Percentiles rank a stretch among this genome's conserved stretches.
Conservation (phyloP, 2,329 filamentous ascomycete species). For the Apiospora sp. region DNA sequence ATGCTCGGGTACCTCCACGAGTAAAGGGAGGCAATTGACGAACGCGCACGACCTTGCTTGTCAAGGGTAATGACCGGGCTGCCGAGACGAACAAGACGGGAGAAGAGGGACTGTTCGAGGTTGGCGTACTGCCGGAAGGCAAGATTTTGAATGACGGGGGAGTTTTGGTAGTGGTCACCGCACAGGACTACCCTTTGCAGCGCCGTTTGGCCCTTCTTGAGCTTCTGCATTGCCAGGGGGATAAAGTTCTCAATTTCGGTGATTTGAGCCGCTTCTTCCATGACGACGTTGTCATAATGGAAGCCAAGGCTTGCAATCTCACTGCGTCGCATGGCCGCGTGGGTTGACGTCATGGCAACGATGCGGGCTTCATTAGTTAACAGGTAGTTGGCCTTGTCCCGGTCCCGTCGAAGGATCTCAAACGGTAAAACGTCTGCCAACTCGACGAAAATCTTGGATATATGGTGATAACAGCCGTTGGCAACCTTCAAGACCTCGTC, state of each 20-base stretch:
- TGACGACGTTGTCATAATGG: constrained; percentile 95
- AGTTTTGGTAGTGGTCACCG: constrained; percentile 96
- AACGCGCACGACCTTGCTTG: constrained; percentile 89
- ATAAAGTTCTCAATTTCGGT: constrained; percentile 98
- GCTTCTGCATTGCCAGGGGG: constrained; percentile 88
- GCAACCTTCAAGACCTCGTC: constrained; percentile 78
- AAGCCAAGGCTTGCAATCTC: constrained; percentile 94
- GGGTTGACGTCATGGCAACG: constrained; percentile 97
- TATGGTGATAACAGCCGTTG: constrained; percentile 85
- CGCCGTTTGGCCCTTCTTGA: constrained; percentile 74
- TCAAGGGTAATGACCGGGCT: constrained; percentile 92
- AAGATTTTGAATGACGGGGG: constrained; percentile 91
- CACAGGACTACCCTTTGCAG: constrained; percentile 91
- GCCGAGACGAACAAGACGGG: constrained; percentile 86
- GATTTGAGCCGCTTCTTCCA: constrained; percentile 98
- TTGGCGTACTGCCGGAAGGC: constrained; percentile 96
- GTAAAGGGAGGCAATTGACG: constrained; percentile 88
- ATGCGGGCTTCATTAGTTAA: constrained; percentile 96
- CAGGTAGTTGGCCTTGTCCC: constrained; percentile 95
- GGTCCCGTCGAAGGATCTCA: constrained; percentile 86
- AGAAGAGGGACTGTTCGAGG: constrained; percentile 94
- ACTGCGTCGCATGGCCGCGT: constrained; percentile 91
- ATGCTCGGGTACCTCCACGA: constrained; percentile 90
- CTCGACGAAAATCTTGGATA: constrained; percentile 89
- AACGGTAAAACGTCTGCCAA: constrained; percentile 94